A percentile compares a stretch with the other conserved stretches of the same genome.
Evolutionary conservation across 2,329 filamentous ascomycete genomes (phyloP).

Genomic region (Fusarium tricinctum): DNA sequence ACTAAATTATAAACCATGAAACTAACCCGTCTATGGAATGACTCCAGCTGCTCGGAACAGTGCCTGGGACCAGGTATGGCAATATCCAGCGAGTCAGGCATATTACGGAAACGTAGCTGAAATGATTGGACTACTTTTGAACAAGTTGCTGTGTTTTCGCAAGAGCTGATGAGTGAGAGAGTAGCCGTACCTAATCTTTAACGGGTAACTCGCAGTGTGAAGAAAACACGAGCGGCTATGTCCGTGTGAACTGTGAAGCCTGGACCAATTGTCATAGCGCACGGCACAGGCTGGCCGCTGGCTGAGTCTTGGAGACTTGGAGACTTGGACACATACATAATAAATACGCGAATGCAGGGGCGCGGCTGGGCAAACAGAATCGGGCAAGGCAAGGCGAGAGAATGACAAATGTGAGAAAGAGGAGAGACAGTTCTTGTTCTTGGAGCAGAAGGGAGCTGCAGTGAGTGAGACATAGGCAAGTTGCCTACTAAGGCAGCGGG

Average conservation of each 20-base stretch:
- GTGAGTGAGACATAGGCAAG: constrained; percentile 6
- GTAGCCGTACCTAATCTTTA: too few relatives aligned
- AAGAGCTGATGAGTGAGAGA: background rate
- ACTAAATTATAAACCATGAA: background rate
- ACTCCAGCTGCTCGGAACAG: background rate
- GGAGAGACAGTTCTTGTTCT: background rate
- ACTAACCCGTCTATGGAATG: background rate
- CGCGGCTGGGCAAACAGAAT: constrained; percentile 14
- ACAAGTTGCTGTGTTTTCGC: background rate
- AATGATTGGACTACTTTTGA: background rate
- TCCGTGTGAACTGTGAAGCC: background rate
- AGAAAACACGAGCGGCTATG: constrained; percentile 13
- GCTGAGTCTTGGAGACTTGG: constrained; percentile 20
- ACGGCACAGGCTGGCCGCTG: constrained; percentile 36
- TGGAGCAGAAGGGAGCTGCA: background rate
- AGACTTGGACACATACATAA: background rate
- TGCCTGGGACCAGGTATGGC: background rate
- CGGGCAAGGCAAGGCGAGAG: too few relatives aligned
- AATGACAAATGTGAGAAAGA: background rate
- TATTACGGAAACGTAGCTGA: background rate
- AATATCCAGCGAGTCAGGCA: constrained; percentile 7
- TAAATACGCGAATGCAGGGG: constrained; percentile 38
- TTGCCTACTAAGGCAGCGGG: constrained; percentile 9
- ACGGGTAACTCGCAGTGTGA: background rate
- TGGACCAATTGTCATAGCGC: constrained; percentile 34